Conservation (phyloP, 257 asterid genomes). For the Gardenia jasminoides region DNA sequence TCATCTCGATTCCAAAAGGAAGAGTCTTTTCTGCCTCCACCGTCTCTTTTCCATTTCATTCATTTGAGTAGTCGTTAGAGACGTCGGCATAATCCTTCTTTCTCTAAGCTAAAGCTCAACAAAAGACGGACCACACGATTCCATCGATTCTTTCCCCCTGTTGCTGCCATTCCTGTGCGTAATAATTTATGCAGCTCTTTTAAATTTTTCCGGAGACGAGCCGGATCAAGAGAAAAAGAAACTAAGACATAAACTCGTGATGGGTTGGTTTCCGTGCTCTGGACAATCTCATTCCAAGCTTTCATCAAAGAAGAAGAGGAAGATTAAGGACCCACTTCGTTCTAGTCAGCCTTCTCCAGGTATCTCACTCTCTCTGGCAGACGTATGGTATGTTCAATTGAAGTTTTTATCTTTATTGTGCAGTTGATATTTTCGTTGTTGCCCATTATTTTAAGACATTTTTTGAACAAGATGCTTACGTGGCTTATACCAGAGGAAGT, state of each 20-base stretch:
- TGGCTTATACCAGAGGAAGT: neutral
- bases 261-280: slow-evolving; percentile 35
- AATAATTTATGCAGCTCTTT: neutral
- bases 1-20: neutral
- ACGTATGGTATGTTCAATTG: neutral
- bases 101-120: neutral
- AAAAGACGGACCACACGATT: neutral
- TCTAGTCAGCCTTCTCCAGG: slow-evolving; percentile 18
- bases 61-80: neutral
- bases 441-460: neutral
- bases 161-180: slow-evolving; percentile 1
- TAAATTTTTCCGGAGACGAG: neutral
- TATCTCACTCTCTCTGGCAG: neutral
- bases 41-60: neutral
- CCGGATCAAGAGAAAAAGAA: neutral
- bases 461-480: neutral
- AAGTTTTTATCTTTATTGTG: neutral
- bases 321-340: slow-evolving; percentile 24
- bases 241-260: neutral
- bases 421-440: neutral
- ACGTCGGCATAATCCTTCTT: neutral
- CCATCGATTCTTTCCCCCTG: neutral
- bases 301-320: slow-evolving; percentile 23
- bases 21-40: neutral
- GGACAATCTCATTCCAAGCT: slow-evolving; percentile 13